phyloP scores from a whole-genome alignment of 768 basidiomycete species.

The Leucogyrophana mollusca region DNA sequence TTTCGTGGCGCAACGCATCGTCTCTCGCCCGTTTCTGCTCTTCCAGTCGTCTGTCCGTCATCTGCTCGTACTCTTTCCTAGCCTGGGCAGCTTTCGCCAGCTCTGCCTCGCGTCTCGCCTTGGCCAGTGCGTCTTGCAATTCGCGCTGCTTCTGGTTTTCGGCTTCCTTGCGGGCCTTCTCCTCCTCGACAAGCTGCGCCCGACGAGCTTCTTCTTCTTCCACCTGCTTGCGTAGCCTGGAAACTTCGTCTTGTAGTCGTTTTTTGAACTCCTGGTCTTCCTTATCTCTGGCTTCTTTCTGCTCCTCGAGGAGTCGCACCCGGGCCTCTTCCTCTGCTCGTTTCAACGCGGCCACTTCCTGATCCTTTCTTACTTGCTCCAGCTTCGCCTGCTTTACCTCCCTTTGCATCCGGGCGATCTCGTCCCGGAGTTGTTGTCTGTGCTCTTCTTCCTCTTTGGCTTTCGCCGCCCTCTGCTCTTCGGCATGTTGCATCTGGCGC shows the following conservation, averaged over 20 bases:
- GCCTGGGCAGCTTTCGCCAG: conserved; percentile 14
- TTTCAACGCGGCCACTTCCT: conserved; percentile 19
- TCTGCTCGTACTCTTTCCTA: conserved; percentile 20
- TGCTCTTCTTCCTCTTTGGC: conserved; percentile 25
- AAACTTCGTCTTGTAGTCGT: conserved; percentile 23
- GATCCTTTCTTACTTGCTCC: conserved; percentile 21
- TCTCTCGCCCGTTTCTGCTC: too few species aligned
- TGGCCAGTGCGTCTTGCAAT: conserved; percentile 29
- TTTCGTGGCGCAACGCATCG: too few species aligned
- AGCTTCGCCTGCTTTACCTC: conserved; percentile 23
- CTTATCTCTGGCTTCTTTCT: conserved; percentile 26
- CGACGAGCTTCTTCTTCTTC: conserved; percentile 26
- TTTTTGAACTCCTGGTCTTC: conserved; percentile 30
- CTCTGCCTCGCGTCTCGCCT: conserved; percentile 26
- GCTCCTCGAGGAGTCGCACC: conserved; percentile 19
- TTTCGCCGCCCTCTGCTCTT: conserved; percentile 25
- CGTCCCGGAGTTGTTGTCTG: conserved; percentile 23
- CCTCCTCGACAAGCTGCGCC: conserved; percentile 24
- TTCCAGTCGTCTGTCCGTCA: too few species aligned
- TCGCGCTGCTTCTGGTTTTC: conserved; percentile 27
- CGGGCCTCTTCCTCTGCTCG: conserved; percentile 27
- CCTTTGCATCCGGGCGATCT: conserved; percentile 22
- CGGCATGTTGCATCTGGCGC: conserved; percentile 19
- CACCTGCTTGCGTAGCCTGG: conserved; percentile 22
- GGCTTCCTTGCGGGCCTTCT: conserved; percentile 21